Conservation (phyloP, 176 grass and related monocot species). For the Panicum miliaceum region DNA sequence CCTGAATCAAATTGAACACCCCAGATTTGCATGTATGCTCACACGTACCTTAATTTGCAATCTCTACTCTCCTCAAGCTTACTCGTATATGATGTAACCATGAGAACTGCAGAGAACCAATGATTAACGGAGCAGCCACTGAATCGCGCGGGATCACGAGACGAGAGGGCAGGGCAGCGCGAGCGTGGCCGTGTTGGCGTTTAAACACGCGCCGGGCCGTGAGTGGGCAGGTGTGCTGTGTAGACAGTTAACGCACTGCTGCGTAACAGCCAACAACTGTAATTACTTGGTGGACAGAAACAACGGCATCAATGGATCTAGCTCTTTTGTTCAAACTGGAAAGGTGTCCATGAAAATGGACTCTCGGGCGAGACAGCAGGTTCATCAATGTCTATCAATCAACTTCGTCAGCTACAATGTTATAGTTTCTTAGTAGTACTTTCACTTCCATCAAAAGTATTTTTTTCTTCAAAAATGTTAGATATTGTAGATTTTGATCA, state of each 20-base stretch:
- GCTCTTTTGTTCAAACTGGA: background rate
- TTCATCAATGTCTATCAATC: background rate
- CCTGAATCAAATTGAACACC: too few species aligned
- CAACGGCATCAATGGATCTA: background rate
- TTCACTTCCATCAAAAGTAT: background rate
- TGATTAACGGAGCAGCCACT: background rate
- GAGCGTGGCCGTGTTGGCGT: constrained; percentile 21
- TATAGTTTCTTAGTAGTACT: background rate
- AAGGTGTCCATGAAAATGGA: background rate
- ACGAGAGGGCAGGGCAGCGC: constrained; percentile 14
- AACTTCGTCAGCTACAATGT: background rate
- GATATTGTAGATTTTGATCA: background rate
- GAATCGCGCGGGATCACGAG: too few species aligned
- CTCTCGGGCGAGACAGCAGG: background rate
- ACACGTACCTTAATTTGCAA: too few species aligned
- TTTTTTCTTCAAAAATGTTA: background rate
- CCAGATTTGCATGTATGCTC: too few species aligned
- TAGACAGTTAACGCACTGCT: background rate
- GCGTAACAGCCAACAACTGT: background rate
- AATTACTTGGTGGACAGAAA: background rate
- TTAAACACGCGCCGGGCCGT: background rate
- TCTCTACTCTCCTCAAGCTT: too few species aligned
- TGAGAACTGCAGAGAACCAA: background rate
- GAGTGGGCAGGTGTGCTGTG: background rate
- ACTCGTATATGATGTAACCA: too few species aligned